Conservation (phyloP, 768 basidiomycete species). For the Mycena olivaceomarginata region DNA sequence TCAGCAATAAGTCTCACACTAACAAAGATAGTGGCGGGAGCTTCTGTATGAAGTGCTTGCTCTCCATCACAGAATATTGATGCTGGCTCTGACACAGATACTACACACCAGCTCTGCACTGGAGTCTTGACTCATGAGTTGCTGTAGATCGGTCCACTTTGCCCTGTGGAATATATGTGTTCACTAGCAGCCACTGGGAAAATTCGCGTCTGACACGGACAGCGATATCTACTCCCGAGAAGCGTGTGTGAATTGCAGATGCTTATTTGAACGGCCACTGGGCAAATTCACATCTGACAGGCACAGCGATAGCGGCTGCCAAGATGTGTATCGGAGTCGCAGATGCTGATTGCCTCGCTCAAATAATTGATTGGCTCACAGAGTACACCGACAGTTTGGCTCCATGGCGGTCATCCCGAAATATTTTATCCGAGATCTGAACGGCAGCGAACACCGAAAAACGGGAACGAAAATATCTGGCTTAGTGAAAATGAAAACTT, state of each 20-base stretch:
- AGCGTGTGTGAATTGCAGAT: neutral
- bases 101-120: too few species aligned
- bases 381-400: too few species aligned
- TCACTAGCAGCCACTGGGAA: neutral
- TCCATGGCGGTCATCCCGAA: too few species aligned
- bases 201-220: slow-evolving; percentile 7
- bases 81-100: neutral
- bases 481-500: too few species aligned
- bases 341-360: neutral
- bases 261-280: neutral
- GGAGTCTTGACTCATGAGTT: neutral
- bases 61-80: slow-evolving; percentile 1
- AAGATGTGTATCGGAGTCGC: neutral
- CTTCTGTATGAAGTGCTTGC: slow-evolving; percentile 3
- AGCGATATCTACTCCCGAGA: slow-evolving; percentile 7
- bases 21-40: slow-evolving; percentile 10
- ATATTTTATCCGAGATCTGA: too few species aligned
- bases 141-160: neutral
- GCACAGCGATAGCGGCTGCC: neutral
- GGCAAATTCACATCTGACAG: neutral
- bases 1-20: slow-evolving; percentile 13
- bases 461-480: too few species aligned
- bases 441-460: too few species aligned
- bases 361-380: too few species aligned
- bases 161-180: slow-evolving; percentile 5